These are phyloP conservation scores for Calocybe gangraenosa DNA, from an alignment of 768 basidiomycete species.

Conservation along the genomic window DNA sequence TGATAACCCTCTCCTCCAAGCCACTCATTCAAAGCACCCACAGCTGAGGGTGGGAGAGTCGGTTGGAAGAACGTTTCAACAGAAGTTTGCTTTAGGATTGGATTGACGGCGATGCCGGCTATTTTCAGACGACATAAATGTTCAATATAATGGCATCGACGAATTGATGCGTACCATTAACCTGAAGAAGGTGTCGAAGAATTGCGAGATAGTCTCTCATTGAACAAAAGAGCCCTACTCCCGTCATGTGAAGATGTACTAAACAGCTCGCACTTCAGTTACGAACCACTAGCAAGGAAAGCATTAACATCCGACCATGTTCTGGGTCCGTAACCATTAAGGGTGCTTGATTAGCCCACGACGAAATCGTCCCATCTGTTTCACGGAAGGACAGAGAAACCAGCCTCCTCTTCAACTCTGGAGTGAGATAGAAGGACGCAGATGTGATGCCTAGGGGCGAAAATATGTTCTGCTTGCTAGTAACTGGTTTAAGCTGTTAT, in stretches of 20 bases:
- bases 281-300: not conserved
- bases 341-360: slow-evolving; percentile 10
- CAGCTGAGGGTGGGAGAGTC: slow-evolving; percentile 6
- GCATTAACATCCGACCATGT: slow-evolving; percentile 8
- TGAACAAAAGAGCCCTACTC: slow-evolving; percentile 14
- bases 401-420: slow-evolving; percentile 8
- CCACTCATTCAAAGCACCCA: slow-evolving; percentile 3
- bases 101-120: slow-evolving; percentile 11
- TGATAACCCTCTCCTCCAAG: slow-evolving; percentile 14
- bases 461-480: slow-evolving; percentile 21
- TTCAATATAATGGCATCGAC: not conserved
- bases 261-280: not conserved
- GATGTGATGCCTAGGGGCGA: slow-evolving; percentile 16
- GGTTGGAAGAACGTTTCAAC: slow-evolving; percentile 13
- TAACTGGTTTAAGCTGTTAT: not conserved
- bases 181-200: slow-evolving; percentile 14
- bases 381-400: slow-evolving; percentile 13
- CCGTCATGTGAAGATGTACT: slow-evolving; percentile 17
- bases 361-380: slow-evolving; percentile 9
- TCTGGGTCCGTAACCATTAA: slow-evolving; percentile 14
- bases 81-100: slow-evolving; percentile 8
- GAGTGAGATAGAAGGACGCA: slow-evolving; percentile 18
- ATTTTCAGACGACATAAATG: not conserved
- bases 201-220: slow-evolving; percentile 18
- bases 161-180: slow-evolving; percentile 2